Conservation (phyloP, 768 basidiomycete genomes). For the Pulveroboletus sp. region DNA sequence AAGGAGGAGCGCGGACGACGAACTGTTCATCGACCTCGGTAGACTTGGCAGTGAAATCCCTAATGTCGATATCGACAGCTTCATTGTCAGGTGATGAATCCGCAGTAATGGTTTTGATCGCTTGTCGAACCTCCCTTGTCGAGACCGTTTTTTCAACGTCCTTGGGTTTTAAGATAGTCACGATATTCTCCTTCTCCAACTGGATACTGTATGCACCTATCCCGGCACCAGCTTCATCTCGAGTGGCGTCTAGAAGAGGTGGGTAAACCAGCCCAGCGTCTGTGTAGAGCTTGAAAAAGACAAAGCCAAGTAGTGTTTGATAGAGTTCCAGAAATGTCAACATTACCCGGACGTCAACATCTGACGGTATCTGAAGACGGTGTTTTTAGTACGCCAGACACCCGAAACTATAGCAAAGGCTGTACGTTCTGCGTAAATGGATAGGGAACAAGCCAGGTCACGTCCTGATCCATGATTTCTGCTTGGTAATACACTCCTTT, state of each 20-base stretch:
- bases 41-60: constrained; percentile 27
- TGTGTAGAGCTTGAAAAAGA: constrained; percentile 97
- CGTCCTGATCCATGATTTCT: constrained; percentile 84
- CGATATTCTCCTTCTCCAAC: constrained; percentile 33
- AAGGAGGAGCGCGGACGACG: constrained; percentile 53
- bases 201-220: constrained; percentile 83
- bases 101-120: constrained; percentile 42
- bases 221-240: constrained; percentile 83
- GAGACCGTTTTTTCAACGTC: constrained; percentile 38
- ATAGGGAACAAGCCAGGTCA: constrained; percentile 97
- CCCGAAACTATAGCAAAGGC: constrained; percentile 6
- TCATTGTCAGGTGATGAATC: constrained; percentile 22
- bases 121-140: constrained; percentile 49
- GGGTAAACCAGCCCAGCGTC: constrained; percentile 91
- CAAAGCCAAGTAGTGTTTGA: constrained; percentile 92
- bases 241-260: constrained; percentile 78
- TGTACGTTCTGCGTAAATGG: constrained; percentile 92
- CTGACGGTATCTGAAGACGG: constrained; percentile 69
- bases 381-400: constrained; percentile 5
- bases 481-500: constrained; percentile 99
- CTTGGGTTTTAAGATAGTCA: constrained; percentile 14
- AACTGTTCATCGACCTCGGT: constrained; percentile 61
- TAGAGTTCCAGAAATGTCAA: constrained; percentile 97
- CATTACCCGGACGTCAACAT: constrained; percentile 98
- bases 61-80: constrained; percentile 37